Percentiles rank a stretch among this genome's conserved stretches.
Conservation (phyloP, 306 rosid genomes). For the Corylus avellana region DNA sequence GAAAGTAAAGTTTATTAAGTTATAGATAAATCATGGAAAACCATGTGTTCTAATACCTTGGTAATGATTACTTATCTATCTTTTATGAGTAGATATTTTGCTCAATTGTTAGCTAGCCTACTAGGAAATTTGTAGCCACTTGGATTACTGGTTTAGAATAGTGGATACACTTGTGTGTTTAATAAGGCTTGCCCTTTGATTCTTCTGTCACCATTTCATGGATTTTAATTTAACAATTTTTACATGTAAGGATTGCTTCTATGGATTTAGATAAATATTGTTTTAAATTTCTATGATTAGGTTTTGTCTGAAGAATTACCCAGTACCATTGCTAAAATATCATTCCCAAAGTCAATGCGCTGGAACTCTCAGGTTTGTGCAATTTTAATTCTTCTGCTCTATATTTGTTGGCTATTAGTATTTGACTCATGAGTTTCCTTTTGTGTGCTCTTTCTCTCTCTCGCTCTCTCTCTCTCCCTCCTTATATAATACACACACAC, state of each 20-base stretch:
- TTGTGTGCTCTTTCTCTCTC: not conserved
- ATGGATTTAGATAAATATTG: not conserved
- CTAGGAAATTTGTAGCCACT: not conserved
- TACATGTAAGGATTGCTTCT: not conserved
- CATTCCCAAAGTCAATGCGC: slow-evolving; percentile 95
- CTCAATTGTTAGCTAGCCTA: not conserved
- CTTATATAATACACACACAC: too few species aligned
- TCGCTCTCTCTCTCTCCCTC: too few species aligned
- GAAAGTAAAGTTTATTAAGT: not conserved
- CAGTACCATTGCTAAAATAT: slow-evolving; percentile 62
- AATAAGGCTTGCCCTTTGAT: not conserved
- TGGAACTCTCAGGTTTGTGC: slow-evolving; percentile 86
- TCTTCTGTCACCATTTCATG: not conserved
- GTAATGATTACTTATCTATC: not conserved
- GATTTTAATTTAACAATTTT: not conserved
- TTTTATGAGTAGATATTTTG: not conserved
- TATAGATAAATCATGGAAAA: not conserved
- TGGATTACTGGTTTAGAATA: not conserved
- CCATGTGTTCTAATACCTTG: not conserved
- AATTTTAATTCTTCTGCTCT: slow-evolving; percentile 11
- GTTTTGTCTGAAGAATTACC: slow-evolving; percentile 87
- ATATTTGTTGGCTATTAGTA: not conserved
- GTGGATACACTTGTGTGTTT: not conserved
- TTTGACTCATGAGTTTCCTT: not conserved
- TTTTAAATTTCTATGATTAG: slow-evolving; percentile 38